A percentile compares a stretch with the other conserved stretches of the same genome.
These are phyloP conservation scores for Kwoniella bestiolae DNA, from an alignment of 768 basidiomycete genomes.

Conservation along the genomic window DNA sequence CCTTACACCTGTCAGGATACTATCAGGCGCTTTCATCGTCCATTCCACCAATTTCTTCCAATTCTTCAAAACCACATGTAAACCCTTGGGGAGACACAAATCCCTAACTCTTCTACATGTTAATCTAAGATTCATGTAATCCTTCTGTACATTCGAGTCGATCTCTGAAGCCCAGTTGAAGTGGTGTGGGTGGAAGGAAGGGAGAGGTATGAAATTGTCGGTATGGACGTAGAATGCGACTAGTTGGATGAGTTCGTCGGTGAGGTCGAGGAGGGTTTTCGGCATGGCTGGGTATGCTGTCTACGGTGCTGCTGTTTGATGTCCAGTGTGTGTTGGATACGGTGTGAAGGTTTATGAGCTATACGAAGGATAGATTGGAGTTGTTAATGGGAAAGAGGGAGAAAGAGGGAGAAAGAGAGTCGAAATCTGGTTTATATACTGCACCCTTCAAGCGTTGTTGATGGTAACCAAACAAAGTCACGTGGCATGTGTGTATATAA, in stretches of 20 bases:
- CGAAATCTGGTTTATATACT: no score
- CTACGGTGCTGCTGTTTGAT: no score
- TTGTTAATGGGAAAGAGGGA: no score
- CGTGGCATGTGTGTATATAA: no score
- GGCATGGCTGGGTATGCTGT: no score
- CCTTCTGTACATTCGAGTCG: not conserved
- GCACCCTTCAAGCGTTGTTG: no score
- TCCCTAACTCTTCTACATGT: not conserved
- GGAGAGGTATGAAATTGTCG: slow-evolving; percentile 4
- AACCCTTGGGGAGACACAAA: not conserved
- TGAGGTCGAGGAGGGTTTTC: slow-evolving; percentile 8
- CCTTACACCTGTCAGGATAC: not conserved
- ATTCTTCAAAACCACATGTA: not conserved
- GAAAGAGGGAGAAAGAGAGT: no score
- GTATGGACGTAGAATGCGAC: slow-evolving; percentile 4
- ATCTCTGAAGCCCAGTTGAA: slow-evolving; percentile 4
- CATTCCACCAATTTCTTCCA: not conserved
- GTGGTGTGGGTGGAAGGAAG: slow-evolving; percentile 13
- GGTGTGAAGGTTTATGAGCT: no score
- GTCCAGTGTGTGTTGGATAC: no score
- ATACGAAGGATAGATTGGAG: no score
- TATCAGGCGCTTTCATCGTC: not conserved
- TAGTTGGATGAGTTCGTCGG: not conserved
- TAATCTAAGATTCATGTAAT: not conserved
- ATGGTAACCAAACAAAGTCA: no score